phyloP scores from a whole-genome alignment of 495 filamentous ascomycete species.

The Neohortaea acidophila region DNA sequence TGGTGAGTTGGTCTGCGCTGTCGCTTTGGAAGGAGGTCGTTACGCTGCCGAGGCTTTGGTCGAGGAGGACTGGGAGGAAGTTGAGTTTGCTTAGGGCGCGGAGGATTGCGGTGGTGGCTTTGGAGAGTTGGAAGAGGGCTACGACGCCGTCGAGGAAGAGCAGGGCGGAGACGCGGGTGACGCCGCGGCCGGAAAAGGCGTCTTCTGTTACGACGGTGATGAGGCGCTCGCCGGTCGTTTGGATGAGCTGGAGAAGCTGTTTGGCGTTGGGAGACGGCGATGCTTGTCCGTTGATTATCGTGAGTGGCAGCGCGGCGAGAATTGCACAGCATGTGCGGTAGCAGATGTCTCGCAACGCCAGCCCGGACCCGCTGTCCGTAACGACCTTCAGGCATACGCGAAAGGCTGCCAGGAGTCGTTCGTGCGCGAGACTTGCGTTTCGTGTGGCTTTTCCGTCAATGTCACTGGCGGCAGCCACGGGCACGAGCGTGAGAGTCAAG shows the following conservation, averaged over 20 bases:
- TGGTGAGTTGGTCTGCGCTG: constrained; percentile 11
- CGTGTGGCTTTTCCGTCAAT: constrained; percentile 27
- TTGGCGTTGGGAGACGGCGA: constrained; percentile 45
- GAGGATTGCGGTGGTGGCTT: constrained; percentile 52
- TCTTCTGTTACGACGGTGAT: constrained; percentile 86
- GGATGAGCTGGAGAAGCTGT: constrained; percentile 61
- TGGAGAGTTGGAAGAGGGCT: constrained; percentile 41
- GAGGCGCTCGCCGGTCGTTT: constrained; percentile 56
- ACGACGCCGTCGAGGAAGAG: constrained; percentile 60
- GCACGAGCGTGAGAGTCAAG: constrained; percentile 60
- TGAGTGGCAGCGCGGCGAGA: constrained; percentile 28
- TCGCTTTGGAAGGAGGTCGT: constrained; percentile 11
- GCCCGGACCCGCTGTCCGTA: constrained; percentile 49
- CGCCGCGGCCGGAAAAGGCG: constrained; percentile 67
- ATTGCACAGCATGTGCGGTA: constrained; percentile 83
- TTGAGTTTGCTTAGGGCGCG: constrained; percentile 71
- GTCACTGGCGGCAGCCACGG: constrained; percentile 25
- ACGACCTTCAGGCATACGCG: constrained; percentile 64
- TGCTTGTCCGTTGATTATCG: neutral
- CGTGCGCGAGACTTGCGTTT: constrained; percentile 48
- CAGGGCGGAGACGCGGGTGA: constrained; percentile 67
- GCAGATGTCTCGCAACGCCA: constrained; percentile 59
- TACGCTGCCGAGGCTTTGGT: constrained; percentile 35
- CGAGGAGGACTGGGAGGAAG: constrained; percentile 77
- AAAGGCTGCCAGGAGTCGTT: constrained; percentile 83